Base-by-base conservation (phyloP, 257 asterid species). In the Ehretia macrophylla region DNA sequence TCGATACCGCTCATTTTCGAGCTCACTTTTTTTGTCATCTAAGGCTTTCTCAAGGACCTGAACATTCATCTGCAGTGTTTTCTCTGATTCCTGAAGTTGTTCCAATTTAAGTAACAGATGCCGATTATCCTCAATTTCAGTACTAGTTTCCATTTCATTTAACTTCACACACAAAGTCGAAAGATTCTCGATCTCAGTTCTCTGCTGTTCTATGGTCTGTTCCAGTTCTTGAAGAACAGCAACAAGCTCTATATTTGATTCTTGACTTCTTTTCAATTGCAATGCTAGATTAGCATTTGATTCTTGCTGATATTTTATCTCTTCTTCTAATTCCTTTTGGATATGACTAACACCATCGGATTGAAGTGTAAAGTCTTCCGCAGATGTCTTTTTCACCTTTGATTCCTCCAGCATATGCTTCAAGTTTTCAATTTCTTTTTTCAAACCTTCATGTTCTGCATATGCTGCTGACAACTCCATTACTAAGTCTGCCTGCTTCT, bases 171-270 rank as follows among this genome's bases (percentile, higher is more conserved):
- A 72, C 18, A 73, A 74, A 42, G 81, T 65, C 17, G 87, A 78
- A 72, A 86, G 83, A 47, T 73, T 75, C 68, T 85, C 86, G 52
- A 91, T 83, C 65, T 91, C 94, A n/a, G 39, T 35, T 60, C 72
- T 91, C 79, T 91, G 98, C 45, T 74, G 81, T 63, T 88, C 92
- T 55, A 83, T 75, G 8, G 84, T 85, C 67, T 82, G 84, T 66
- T 91, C 95, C 4, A 91, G 82, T 78, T 87, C 98, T 65, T 85
- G 98, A 71, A 91, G 94, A 72, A 91, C 84, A 20, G 83, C 66
- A 78, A 91, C 79, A 22, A 91, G 95, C 77, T 87, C 86, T 47
- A 83, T 51, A 62, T 91, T 91, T 5, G 98, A 91, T 56, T 91
- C 98, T 77, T 91, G 98, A 69, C 86, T 85, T 65, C 73, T 80